A percentile compares a stretch with the other conserved stretches of the same genome.
These are phyloP conservation scores for Musa acuminata DNA, from an alignment of 176 grass and related monocot species.

Conservation along the genomic window DNA sequence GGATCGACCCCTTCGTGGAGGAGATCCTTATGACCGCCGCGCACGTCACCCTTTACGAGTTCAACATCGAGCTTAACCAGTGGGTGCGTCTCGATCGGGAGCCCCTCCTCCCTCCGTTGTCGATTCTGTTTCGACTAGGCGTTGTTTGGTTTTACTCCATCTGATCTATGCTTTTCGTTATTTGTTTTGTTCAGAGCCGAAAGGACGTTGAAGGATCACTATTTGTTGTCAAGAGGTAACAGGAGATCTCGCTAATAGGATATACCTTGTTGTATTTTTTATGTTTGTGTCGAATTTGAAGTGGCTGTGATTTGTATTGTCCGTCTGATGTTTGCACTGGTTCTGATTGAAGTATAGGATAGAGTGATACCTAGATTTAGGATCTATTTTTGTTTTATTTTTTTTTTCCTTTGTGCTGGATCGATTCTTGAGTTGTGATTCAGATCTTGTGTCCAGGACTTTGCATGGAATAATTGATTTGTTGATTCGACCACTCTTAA, in stretches of 20 bases:
- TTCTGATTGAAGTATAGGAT: background rate
- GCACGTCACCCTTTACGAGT: conserved; percentile 84
- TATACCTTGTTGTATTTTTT: background rate
- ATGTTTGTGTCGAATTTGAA: background rate
- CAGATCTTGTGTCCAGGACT: too few relatives aligned
- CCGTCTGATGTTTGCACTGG: background rate
- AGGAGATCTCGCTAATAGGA: background rate
- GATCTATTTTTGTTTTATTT: too few relatives aligned
- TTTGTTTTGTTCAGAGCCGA: conserved; percentile 47
- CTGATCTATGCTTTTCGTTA: conserved; percentile 6
- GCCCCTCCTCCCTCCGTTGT: background rate
- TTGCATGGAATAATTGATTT: too few relatives aligned
- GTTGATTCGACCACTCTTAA: too few relatives aligned
- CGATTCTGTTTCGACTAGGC: background rate
- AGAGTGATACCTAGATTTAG: too few relatives aligned
- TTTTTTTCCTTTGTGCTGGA: too few relatives aligned
- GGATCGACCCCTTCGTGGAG: conserved; percentile 82
- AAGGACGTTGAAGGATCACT: conserved; percentile 91
- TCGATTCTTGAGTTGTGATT: too few relatives aligned
- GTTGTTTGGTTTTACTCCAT: background rate
- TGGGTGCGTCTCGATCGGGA: conserved; percentile 34
- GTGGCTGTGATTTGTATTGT: background rate
- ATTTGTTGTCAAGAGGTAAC: conserved; percentile 83
- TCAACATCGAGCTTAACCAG: conserved; percentile 91
- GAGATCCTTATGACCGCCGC: conserved; percentile 91